Evolutionary conservation across 176 grass and related monocot species (phyloP), one percentile per base, ranked within the genome.

Genomic region (Chrysopogon serrulatus): DNA sequence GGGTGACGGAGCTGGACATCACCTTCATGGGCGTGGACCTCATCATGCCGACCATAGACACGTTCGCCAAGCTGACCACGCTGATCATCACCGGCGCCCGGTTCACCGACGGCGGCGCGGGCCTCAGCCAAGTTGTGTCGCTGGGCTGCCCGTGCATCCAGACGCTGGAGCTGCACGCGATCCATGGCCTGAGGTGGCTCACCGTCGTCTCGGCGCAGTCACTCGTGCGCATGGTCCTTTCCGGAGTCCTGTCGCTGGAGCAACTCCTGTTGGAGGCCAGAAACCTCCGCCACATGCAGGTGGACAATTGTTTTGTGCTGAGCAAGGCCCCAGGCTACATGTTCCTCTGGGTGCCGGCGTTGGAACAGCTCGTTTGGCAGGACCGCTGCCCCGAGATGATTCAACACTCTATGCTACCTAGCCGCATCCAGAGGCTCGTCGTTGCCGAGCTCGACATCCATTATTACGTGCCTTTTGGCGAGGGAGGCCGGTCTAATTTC

Each of bases 341-440:
- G 44, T 8, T 16, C 3, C 78, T 80, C 21, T 0, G 0, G 2
- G 3, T 18, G 8, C 78, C 78, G 3, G 21, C 4, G 63, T 16
- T 80, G 78, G 32, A 80, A 65, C 13, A 51, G 31, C 13, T 80
- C 43, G 7, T 7, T 23, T 68, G 78, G 63, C 21, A 68, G 34
- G 78, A 80, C 21, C 3, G 13, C 6, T 37, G 27, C 44, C 44
- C 78, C 12, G 13, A 24, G 21, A 18, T 7, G 63, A 15, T 80
- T 10, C 1, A 5, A 1, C 2, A 4, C 6, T 0, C 2, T 8
- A 4, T 5, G 0, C 51, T 68, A 34, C 78, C 78, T 16, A 5
- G 31, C 12, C 5, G 8, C 6, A 21, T 80, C 43, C 9, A 0
- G 32, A n/a, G 14, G 32, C 78, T 80, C 63, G 14, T 15, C 11